phyloP scores from a whole-genome alignment of 2,329 filamentous ascomycete species.

The Clonostachys chloroleuca region DNA sequence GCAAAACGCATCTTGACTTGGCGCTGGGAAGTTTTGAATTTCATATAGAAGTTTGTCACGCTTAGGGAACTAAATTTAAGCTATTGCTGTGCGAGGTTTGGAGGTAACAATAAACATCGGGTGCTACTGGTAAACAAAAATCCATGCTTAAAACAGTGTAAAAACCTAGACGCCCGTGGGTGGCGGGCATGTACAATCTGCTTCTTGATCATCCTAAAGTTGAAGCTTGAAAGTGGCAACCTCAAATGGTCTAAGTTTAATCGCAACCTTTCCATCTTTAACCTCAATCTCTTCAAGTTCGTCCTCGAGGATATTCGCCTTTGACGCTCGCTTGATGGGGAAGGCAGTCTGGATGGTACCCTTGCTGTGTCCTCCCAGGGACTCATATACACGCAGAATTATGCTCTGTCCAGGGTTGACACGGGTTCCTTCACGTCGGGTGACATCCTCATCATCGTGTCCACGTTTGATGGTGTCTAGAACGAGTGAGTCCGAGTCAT shows the following conservation, averaged over 20 bases:
- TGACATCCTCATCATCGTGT: conserved; percentile 78
- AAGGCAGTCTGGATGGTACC: conserved; percentile 66
- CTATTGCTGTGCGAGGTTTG: too few relatives aligned
- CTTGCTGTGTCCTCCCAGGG: conserved; percentile 74
- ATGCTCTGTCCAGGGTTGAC: conserved; percentile 71
- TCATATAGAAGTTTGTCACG: too few relatives aligned
- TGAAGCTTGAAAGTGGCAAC: conserved; percentile 74
- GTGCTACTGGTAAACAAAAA: too few relatives aligned
- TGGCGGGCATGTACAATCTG: conserved; percentile 14
- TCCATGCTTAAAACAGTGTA: too few relatives aligned
- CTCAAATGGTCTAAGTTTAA: conserved; percentile 76
- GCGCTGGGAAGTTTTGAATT: too few relatives aligned
- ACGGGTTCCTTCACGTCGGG: conserved; percentile 53
- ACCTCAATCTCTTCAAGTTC: conserved; percentile 64
- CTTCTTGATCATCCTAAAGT: conserved; percentile 28
- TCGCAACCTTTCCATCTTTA: conserved; percentile 43
- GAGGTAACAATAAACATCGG: too few relatives aligned
- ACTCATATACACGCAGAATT: conserved; percentile 83
- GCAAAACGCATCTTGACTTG: too few relatives aligned
- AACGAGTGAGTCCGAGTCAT: conserved; percentile 56
- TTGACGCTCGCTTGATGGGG: conserved; percentile 71
- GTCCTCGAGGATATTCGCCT: conserved; percentile 87
- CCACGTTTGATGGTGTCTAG: conserved; percentile 91
- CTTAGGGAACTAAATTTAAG: too few relatives aligned
- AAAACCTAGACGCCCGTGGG: conserved; percentile 2